Conservation (phyloP, 2,329 filamentous ascomycete species). For the Metarhizium humberi region DNA sequence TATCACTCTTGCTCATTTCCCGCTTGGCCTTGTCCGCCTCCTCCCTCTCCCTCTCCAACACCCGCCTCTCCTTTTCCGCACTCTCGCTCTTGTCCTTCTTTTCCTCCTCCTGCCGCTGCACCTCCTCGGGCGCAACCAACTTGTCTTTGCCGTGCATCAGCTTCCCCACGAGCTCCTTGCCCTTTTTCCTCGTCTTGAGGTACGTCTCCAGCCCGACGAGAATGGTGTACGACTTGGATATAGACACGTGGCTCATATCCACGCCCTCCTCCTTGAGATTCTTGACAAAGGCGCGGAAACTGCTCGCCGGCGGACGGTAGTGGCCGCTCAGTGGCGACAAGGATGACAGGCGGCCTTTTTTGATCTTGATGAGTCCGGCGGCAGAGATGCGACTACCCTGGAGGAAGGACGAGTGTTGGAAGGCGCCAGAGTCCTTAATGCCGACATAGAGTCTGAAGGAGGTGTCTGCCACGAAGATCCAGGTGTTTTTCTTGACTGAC, state of each 20-base stretch:
- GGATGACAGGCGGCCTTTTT: conserved; percentile 65
- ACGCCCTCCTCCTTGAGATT: conserved; percentile 63
- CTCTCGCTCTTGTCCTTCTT: conserved; percentile 52
- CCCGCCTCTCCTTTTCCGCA: conserved; percentile 38
- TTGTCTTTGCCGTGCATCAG: conserved; percentile 47
- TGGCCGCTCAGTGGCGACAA: conserved; percentile 69
- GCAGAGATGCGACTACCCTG: conserved; percentile 74
- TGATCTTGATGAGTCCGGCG: conserved; percentile 78
- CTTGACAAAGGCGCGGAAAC: conserved; percentile 74
- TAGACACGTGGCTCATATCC: conserved; percentile 69
- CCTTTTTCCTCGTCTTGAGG: conserved; percentile 54
- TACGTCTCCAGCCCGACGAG: conserved; percentile 78
- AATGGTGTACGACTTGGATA: conserved; percentile 74
- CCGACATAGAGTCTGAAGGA: conserved; percentile 79
- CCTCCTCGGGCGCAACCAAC: conserved; percentile 51
- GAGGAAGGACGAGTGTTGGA: conserved; percentile 86
- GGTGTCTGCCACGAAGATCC: conserved; percentile 89
- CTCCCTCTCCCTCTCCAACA: conserved; percentile 26
- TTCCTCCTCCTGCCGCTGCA: conserved; percentile 46
- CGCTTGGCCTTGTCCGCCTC: conserved; percentile 26
- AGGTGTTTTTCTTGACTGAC: conserved; percentile 76
- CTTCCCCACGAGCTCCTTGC: conserved; percentile 45
- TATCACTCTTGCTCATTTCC: conserved; percentile 15
- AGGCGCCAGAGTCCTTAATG: conserved; percentile 80
- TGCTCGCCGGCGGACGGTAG: conserved; percentile 74